phyloP scores from a whole-genome alignment of 1,139 yeast species.

The Blastobotrys proliferans region DNA sequence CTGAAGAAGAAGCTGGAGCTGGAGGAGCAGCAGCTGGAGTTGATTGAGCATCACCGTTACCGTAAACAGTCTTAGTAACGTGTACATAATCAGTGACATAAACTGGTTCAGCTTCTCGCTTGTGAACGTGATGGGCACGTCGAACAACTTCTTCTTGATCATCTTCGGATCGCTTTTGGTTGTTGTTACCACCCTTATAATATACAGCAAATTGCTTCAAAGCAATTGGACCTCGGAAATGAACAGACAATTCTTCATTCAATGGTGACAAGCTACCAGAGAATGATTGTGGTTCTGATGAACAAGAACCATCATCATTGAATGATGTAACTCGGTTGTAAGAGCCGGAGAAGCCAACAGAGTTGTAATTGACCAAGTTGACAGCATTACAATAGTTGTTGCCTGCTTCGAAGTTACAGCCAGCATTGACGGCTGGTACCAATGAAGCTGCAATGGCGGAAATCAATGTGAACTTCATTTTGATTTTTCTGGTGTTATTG shows the following conservation, averaged over 20 bases:
- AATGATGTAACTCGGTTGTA: conserved; percentile 68
- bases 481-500: conserved; percentile 1
- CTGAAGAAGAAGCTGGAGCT: conserved; percentile 24
- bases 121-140: conserved; percentile 49
- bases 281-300: conserved; percentile 49
- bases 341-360: conserved; percentile 76
- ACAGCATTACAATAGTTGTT: conserved; percentile 80
- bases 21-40: conserved; percentile 27
- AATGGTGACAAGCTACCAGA: conserved; percentile 78
- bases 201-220: conserved; percentile 78
- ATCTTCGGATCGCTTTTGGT: conserved; percentile 27
- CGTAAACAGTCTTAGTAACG: conserved; percentile 71
- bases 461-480: conserved; percentile 15
- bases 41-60: conserved; percentile 50
- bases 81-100: conserved; percentile 43
- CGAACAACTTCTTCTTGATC: conserved; percentile 13
- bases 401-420: conserved; percentile 43
- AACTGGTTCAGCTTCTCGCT: conserved; percentile 48
- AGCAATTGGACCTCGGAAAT: conserved; percentile 88
- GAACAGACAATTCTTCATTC: conserved; percentile 85
- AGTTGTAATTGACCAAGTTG: conserved; percentile 60
- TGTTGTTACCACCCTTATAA: conserved; percentile 34
- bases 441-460: conserved; percentile 16
- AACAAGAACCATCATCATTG: conserved; percentile 68
- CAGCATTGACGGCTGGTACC: conserved; percentile 19